These are phyloP conservation scores for Xylaria venustula DNA, from an alignment of 495 filamentous ascomycete genomes.

Conservation along the genomic window DNA sequence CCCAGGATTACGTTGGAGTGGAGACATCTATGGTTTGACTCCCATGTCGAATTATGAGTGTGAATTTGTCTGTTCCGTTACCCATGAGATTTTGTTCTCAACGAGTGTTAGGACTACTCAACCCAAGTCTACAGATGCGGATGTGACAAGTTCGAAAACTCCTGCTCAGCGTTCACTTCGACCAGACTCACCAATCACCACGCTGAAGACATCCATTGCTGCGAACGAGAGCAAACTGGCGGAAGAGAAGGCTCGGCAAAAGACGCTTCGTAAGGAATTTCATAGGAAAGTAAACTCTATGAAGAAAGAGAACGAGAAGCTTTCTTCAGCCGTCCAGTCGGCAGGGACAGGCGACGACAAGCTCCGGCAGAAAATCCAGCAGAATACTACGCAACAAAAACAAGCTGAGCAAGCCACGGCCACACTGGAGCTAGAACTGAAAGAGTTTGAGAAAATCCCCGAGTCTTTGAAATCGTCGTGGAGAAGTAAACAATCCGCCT, in stretches of 20 bases:
- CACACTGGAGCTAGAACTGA: conserved; percentile 62
- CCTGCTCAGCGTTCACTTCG: conserved; percentile 58
- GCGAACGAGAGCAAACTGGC: conserved; percentile 74
- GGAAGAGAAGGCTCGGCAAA: conserved; percentile 73
- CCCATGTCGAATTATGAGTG: conserved; percentile 81
- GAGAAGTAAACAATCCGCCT: conserved; percentile 58
- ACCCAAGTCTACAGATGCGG: conserved; percentile 63
- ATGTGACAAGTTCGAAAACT: conserved; percentile 43
- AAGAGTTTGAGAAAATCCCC: conserved; percentile 64
- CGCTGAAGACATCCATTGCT: conserved; percentile 81
- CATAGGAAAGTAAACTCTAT: conserved; percentile 66
- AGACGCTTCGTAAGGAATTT: conserved; percentile 75
- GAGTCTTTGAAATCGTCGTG: conserved; percentile 63
- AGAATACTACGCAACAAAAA: conserved; percentile 77
- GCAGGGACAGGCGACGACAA: conserved; percentile 80
- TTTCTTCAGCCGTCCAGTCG: conserved; percentile 62
- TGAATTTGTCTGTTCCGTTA: conserved; percentile 76
- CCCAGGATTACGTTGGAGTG: conserved; percentile 61
- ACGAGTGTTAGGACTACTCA: conserved; percentile 77
- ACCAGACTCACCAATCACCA: conserved; percentile 85
- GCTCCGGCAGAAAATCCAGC: conserved; percentile 72
- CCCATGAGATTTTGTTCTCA: conserved; percentile 69
- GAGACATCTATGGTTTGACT: conserved; percentile 86
- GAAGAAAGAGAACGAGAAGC: conserved; percentile 78
- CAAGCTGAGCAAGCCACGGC: conserved; percentile 71